Conservation (phyloP, 352 stramenopile species). For the Pythium graminicola region DNA sequence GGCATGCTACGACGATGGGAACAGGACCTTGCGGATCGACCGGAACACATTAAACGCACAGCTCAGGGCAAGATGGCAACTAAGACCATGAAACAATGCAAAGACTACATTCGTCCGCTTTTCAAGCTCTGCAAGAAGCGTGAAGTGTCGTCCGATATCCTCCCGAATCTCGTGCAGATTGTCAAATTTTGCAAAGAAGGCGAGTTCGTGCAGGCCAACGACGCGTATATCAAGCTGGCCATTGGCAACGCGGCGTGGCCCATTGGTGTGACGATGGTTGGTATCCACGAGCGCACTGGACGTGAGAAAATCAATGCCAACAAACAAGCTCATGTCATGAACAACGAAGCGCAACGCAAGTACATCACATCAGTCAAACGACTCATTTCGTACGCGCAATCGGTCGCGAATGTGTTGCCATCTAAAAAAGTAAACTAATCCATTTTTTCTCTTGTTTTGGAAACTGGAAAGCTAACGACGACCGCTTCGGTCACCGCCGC, state of each 20-base stretch:
- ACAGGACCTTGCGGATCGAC: conserved; percentile 77
- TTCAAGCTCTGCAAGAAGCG: conserved; percentile 96
- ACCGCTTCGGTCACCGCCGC: conserved; percentile 18
- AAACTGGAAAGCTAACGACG: conserved; percentile 1
- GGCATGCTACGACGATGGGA: conserved; percentile 93
- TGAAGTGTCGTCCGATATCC: conserved; percentile 83
- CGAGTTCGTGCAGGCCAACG: conserved; percentile 94
- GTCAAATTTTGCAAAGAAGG: conserved; percentile 91
- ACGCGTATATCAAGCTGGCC: conserved; percentile 96
- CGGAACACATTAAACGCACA: conserved; percentile 86
- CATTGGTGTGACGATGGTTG: conserved; percentile 99
- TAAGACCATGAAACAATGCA: conserved; percentile 98
- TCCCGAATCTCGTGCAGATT: conserved; percentile 89
- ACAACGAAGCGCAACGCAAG: conserved; percentile 98
- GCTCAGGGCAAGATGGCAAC: conserved; percentile 91
- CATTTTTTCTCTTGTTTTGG: neutral
- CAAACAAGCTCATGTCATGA: conserved; percentile 99
- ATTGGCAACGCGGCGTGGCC: conserved; percentile 98
- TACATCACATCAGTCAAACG: conserved; percentile 98
- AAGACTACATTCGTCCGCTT: conserved; percentile 97
- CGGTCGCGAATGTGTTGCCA: conserved; percentile 68
- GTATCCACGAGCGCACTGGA: conserved; percentile 95
- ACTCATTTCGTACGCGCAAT: conserved; percentile 96
- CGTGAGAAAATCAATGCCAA: conserved; percentile 95
- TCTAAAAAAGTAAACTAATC: conserved; percentile 82